Percentiles rank a stretch among this genome's conserved stretches.
phyloP scores from a whole-genome alignment of 257 asterid species.

The Misopates orontium region DNA sequence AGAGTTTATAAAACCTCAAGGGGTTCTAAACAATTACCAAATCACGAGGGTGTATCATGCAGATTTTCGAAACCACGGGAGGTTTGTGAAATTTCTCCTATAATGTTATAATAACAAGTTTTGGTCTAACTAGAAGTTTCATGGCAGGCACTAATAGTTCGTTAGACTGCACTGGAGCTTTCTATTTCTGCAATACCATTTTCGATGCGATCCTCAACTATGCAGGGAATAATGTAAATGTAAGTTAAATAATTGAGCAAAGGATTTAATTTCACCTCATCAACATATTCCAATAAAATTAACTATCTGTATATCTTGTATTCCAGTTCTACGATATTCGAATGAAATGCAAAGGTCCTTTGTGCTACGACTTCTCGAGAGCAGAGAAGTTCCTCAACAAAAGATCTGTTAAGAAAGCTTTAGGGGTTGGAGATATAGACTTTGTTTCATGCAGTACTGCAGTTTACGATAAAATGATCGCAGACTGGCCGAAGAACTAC shows the following conservation, averaged over 20 bases:
- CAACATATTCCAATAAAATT: neutral
- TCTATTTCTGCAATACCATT: slow-evolving; percentile 31
- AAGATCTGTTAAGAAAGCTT: slow-evolving; percentile 37
- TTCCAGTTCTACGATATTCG: slow-evolving; percentile 58
- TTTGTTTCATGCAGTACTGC: slow-evolving; percentile 54
- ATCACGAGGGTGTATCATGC: too few relatives aligned
- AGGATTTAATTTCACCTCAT: too few relatives aligned
- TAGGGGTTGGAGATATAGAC: slow-evolving; percentile 44
- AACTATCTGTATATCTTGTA: neutral
- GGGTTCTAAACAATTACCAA: too few relatives aligned
- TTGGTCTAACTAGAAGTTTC: slow-evolving; percentile 9
- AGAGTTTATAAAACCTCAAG: too few relatives aligned
- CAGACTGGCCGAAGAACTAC: slow-evolving; percentile 54
- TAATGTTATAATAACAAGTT: too few relatives aligned
- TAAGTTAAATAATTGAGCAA: slow-evolving; percentile 19
- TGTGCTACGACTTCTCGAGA: slow-evolving; percentile 60
- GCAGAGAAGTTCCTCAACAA: slow-evolving; percentile 48
- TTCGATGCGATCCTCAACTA: slow-evolving; percentile 28
- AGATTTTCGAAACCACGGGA: too few relatives aligned
- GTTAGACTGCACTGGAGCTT: slow-evolving; percentile 29
- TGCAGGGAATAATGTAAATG: slow-evolving; percentile 33
- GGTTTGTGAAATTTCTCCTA: too few relatives aligned
- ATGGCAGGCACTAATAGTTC: slow-evolving; percentile 29
- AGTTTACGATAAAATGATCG: slow-evolving; percentile 45
- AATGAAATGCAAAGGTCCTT: slow-evolving; percentile 39